A percentile compares a stretch with the other conserved stretches of the same genome.
These are phyloP conservation scores for Elsinoe ampelina DNA, from an alignment of 2,329 filamentous ascomycete genomes.

Conservation along the genomic window DNA sequence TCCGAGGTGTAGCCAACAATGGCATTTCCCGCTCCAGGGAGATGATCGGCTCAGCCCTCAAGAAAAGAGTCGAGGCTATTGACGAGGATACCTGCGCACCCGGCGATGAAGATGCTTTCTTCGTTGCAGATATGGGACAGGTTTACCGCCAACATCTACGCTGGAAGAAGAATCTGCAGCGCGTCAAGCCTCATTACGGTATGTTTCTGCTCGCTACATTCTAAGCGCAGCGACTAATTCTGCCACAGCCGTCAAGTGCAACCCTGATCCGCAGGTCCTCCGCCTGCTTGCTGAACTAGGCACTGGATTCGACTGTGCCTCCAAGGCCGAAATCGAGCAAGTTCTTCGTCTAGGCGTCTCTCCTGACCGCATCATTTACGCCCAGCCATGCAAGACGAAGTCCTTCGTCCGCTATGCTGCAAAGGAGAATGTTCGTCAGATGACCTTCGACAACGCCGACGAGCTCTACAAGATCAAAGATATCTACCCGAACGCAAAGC, in stretches of 20 bases:
- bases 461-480: slow-evolving; percentile 97
- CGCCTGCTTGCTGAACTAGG: slow-evolving; percentile 79
- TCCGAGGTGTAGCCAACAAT: slow-evolving; percentile 35
- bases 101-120: slow-evolving; percentile 96
- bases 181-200: slow-evolving; percentile 96
- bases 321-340: slow-evolving; percentile 93
- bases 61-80: slow-evolving; percentile 72
- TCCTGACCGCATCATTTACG: slow-evolving; percentile 91
- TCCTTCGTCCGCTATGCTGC: slow-evolving; percentile 91
- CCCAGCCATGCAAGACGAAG: slow-evolving; percentile 98
- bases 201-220: slow-evolving; percentile 30
- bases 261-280: slow-evolving; percentile 83
- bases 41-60: slow-evolving; percentile 78
- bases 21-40: slow-evolving; percentile 55
- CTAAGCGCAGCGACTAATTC: slow-evolving; percentile 21
- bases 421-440: slow-evolving; percentile 79
- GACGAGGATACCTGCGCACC: slow-evolving; percentile 81
- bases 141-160: slow-evolving; percentile 97
- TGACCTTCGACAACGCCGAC: slow-evolving; percentile 98
- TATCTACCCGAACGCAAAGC: slow-evolving; percentile 77
- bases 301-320: slow-evolving; percentile 95
- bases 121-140: slow-evolving; percentile 94
- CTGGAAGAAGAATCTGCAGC: slow-evolving; percentile 89
- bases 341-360: slow-evolving; percentile 74
- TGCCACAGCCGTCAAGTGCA: slow-evolving; percentile 87